Conservation (phyloP, 305 asterid genomes). For the Fraxinus latifolia region DNA sequence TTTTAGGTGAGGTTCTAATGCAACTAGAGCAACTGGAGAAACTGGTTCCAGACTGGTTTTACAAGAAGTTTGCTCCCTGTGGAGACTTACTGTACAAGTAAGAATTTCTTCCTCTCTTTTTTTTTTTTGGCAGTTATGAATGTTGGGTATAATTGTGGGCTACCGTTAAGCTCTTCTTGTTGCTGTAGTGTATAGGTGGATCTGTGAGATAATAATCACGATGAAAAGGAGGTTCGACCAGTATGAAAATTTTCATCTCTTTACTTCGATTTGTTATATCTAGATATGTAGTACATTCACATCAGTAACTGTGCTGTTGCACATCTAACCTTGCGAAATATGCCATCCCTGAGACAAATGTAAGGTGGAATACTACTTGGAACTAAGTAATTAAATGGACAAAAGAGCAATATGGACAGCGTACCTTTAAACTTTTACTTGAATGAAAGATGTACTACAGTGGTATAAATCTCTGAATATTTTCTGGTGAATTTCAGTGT, state of each 20-base stretch:
- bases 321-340: background rate
- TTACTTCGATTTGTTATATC: background rate
- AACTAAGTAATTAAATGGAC: background rate
- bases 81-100: constrained; percentile 78
- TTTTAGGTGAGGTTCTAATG: constrained; percentile 60
- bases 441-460: background rate
- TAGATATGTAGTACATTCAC: background rate
- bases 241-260: background rate
- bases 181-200: background rate
- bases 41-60: constrained; percentile 83
- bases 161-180: background rate
- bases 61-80: constrained; percentile 49
- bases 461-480: background rate
- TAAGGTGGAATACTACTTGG: background rate
- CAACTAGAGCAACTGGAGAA: constrained; percentile 69
- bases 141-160: background rate
- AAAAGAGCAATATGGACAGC: background rate
- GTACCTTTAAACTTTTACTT: background rate
- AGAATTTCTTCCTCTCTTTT: background rate
- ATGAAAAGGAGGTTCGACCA: background rate
- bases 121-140: background rate
- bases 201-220: background rate
- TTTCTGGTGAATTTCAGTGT: constrained; percentile 46
- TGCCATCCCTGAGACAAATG: background rate
- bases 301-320: background rate